phyloP scores from a whole-genome alignment of 495 filamentous ascomycete genomes.

The Bacidia gigantensis region DNA sequence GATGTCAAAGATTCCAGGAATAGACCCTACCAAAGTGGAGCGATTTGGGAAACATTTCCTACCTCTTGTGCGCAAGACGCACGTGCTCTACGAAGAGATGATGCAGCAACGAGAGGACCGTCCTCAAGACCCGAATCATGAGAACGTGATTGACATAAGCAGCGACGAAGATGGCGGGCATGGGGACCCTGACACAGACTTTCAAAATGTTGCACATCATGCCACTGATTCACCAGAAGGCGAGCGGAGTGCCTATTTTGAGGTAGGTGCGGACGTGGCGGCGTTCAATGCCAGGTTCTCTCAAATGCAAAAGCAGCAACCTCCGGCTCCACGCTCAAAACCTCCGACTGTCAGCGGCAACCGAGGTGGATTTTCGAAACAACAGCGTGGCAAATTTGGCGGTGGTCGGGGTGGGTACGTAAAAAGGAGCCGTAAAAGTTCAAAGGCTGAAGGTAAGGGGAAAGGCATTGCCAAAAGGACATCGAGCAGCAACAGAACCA shows the following conservation, averaged over 20 bases:
- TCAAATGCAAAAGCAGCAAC: background rate
- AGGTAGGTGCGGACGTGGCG: conserved; percentile 18
- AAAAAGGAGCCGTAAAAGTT: background rate
- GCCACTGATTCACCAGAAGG: conserved; percentile 24
- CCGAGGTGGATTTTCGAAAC: background rate
- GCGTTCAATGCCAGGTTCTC: conserved; percentile 20
- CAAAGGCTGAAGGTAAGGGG: background rate
- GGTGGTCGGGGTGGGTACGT: conserved; percentile 7
- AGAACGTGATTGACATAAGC: conserved; percentile 55
- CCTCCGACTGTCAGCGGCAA: background rate
- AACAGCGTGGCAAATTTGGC: background rate
- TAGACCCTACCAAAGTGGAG: conserved; percentile 55
- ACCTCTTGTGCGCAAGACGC: conserved; percentile 43
- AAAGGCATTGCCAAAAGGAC: conserved; percentile 10
- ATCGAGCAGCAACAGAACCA: conserved; percentile 10
- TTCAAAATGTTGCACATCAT: conserved; percentile 23
- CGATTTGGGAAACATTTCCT: conserved; percentile 56
- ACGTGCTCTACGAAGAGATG: conserved; percentile 37
- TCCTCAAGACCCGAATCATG: conserved; percentile 42
- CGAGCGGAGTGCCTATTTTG: conserved; percentile 31
- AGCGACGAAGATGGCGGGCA: conserved; percentile 37
- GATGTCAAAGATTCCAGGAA: conserved; percentile 53
- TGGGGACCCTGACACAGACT: conserved; percentile 27
- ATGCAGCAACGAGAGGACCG: conserved; percentile 32
- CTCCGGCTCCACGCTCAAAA: conserved; percentile 1